Evolutionary conservation across 192 early-diverging fungal species (phyloP), one percentile per base, ranked within the genome.

Genomic region (Coemansia sp.): DNA sequence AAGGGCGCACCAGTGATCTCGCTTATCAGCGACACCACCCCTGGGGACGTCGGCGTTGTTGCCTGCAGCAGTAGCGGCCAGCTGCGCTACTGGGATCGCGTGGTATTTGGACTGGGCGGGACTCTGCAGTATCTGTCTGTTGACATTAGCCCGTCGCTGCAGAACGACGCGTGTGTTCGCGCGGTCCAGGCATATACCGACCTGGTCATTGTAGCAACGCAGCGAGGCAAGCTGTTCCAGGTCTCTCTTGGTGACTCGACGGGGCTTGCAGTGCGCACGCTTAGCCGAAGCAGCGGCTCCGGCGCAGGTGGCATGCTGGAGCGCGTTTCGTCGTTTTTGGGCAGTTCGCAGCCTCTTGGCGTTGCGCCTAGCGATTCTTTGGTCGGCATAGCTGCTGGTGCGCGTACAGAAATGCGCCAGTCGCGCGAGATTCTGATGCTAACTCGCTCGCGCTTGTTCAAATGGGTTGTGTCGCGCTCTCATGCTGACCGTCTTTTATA

Each of bases 31-130:
- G 45, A 28, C 18, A 57, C 42, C 16, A 22, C 7, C 55, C 64
- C 16, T 38, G 48, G 48, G 33, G 64, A 76, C 48, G 72, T 75
- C 7, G 82, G 82, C 6, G 64, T 80, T 3, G n/a, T 84, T 17
- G 71, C 68, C 4, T 70, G 69, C 45, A 58, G 70, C 7, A 50
- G 66, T 11, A 61, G 63, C 10, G 82, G 82, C 0, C 71, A 71
- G 54, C 30, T 84, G 51, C 82, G 82, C 58, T 74, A 73, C 66
- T 84, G 82, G 82, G 72, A 69, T 7, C 66, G 68, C 52, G 74
- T 84, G 17, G 82, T 71, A 20, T 80, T 76, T 30, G 28, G 52
- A 1, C 71, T 84, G 45, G 73, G 73, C 38, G 77, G 82, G 12
- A 40, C 76, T 14, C 68, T 66, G 18, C 64, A 61, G 5, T 79